These are phyloP conservation scores for Candida taoyuanica DNA, from an alignment of 805 yeast genomes.

Conservation along the genomic window DNA sequence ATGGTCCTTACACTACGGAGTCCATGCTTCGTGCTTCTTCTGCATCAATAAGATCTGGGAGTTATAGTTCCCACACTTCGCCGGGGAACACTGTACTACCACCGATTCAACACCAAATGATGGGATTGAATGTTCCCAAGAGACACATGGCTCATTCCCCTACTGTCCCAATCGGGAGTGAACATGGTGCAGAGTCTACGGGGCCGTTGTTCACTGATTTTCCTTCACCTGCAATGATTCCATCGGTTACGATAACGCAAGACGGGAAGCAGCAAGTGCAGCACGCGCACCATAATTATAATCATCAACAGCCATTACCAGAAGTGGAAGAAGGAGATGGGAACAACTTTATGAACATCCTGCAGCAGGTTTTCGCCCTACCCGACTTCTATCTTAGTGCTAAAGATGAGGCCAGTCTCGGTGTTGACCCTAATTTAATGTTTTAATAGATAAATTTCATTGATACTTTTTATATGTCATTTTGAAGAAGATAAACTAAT, in stretches of 20 bases:
- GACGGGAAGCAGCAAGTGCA: too few species aligned
- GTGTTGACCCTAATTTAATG: constrained; percentile 10
- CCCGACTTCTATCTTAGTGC: constrained; percentile 15
- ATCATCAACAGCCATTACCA: neutral
- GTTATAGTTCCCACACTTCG: neutral
- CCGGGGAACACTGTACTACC: neutral
- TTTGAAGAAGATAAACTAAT: neutral
- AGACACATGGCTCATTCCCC: neutral
- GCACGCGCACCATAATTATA: neutral
- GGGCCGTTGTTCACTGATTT: neutral
- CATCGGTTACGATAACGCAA: neutral
- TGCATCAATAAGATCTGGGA: neutral
- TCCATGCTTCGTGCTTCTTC: neutral
- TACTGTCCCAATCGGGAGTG: neutral
- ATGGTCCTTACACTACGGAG: neutral
- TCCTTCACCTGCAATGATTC: neutral
- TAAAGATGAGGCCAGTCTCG: constrained; percentile 5
- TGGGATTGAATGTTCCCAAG: too few species aligned
- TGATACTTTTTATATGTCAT: neutral
- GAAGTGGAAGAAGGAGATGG: constrained; percentile 11
- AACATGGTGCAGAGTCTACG: neutral
- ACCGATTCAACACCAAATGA: neutral
- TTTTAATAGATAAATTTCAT: too few species aligned
- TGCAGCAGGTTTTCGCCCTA: constrained; percentile 16
- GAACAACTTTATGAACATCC: constrained; percentile 10